Base-by-base conservation (phyloP, 2,329 filamentous ascomycete species). In the Xylariaceae sp. region DNA sequence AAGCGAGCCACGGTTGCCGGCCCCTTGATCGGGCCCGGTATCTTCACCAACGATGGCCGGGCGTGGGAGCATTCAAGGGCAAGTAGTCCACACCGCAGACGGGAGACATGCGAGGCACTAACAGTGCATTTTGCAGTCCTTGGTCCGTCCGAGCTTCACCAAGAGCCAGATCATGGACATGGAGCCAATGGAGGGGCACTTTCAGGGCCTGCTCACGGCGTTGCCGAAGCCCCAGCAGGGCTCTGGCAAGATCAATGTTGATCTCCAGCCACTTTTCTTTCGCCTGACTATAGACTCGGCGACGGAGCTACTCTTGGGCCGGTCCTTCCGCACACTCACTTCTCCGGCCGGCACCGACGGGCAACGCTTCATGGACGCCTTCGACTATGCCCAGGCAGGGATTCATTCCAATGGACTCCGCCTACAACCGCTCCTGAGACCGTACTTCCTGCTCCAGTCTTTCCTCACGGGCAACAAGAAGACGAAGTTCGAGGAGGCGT, bases 181-280 rank as follows among this genome's bases (percentile, higher is more conserved):
- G 13, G 31, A 28, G 6, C 16, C 14, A 4, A 31, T 31, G 14
- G 33, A 36, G 18, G 13, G 19, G 8, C 37, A 39, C 12, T 30
- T 39, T 9, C 37, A 39, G 22, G 27, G 33, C 19, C 14, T 39
- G 11, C n/a, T 39, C 6, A 18, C 29, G 4, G 29, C 29, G 19
- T n/a, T 36, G 23, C 37, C 37, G 12, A 29, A 16, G 12, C 23
- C 22, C 11, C 22, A 33, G 16, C 19, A 21, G 5, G 7, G 19
- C 3, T 27, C 32, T 3, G 32, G 32, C 23, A 19, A 25, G 17
- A 29, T 38, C 23, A 32, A 38, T 15, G 21, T 26, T 7, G 34
- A 40, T 22, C 34, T 40, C 15, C 34, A 34, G 25, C 31, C 38
- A 4, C 24, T 40, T 21, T 23, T 36, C 19, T 37, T 37, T 22